Evolutionary conservation across 192 early-diverging fungal species (phyloP).

Genomic region (Linnemannia zychae): DNA sequence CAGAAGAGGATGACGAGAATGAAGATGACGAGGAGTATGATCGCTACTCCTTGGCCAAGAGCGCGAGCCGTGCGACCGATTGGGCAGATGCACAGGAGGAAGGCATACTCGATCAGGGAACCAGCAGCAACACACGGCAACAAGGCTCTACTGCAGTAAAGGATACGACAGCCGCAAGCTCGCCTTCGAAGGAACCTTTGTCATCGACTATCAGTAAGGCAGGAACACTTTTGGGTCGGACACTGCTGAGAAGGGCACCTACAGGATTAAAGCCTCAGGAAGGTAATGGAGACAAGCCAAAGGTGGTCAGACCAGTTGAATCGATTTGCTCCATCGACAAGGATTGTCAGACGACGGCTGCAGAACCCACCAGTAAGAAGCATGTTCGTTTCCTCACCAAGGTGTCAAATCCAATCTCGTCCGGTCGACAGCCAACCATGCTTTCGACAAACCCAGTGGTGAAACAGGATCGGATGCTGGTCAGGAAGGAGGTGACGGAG

Average conservation of each 20-base stretch:
- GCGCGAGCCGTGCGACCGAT: conserved; percentile 2
- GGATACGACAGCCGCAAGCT: not conserved
- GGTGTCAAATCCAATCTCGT: conserved; percentile 31
- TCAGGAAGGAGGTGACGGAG: conserved; percentile 42
- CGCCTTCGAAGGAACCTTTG: conserved; percentile 6
- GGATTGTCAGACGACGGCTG: conserved; percentile 21
- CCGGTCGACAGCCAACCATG: conserved; percentile 23
- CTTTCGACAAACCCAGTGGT: conserved; percentile 23
- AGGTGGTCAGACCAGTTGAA: not conserved
- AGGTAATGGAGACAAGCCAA: not conserved
- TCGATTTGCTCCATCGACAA: conserved; percentile 37
- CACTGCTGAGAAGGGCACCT: conserved; percentile 18
- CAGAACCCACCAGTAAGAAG: conserved; percentile 6
- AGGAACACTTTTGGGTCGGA: conserved; percentile 25
- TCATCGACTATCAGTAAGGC: conserved; percentile 20
- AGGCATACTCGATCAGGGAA: not conserved
- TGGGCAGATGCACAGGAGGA: not conserved
- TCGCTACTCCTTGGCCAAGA: not conserved
- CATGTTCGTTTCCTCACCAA: conserved; percentile 52
- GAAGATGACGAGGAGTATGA: conserved; percentile 16
- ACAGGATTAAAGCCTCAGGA: conserved; percentile 27
- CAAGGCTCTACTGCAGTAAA: not conserved
- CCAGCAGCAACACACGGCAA: not conserved
- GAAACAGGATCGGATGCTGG: conserved; percentile 48
- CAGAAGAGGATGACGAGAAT: conserved; percentile 28